A percentile compares a stretch with the other conserved stretches of the same genome.
Evolutionary conservation across 306 rosid species (phyloP).

Genomic region (Vicia sativa): DNA sequence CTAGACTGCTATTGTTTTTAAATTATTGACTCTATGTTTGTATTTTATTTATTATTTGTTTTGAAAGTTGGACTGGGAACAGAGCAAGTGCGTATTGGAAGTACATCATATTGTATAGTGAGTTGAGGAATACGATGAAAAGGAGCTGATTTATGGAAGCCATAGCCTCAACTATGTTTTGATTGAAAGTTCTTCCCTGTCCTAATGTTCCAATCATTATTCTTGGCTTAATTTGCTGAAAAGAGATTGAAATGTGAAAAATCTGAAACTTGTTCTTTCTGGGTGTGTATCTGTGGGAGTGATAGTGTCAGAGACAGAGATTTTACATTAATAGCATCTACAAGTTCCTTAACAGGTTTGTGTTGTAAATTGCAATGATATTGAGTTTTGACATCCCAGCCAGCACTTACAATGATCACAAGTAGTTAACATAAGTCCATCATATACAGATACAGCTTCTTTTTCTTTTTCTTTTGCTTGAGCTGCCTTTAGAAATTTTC

Average conservation of each 20-base stretch:
- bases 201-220: slow-evolving; percentile 89
- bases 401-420: not conserved
- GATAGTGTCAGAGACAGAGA: slow-evolving; percentile 6
- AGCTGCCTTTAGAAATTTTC: slow-evolving; percentile 90
- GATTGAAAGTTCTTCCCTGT: slow-evolving; percentile 70
- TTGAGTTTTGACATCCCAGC: not conserved
- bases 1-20: no score
- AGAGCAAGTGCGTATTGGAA: not conserved
- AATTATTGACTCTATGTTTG: no score
- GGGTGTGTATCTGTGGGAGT: no score
- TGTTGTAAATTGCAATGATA: slow-evolving; percentile 39
- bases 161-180: slow-evolving; percentile 79
- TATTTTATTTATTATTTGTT: no score
- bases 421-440: not conserved
- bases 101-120: not conserved
- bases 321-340: slow-evolving; percentile 72
- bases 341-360: slow-evolving; percentile 58
- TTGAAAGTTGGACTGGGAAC: not conserved
- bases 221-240: slow-evolving; percentile 78
- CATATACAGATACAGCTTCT: slow-evolving; percentile 46
- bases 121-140: not conserved
- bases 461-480: slow-evolving; percentile 74
- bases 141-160: slow-evolving; percentile 68
- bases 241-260: slow-evolving; percentile 35
- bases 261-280: no score